Evolutionary conservation across 129 eudicot species (phyloP), one percentile per base, ranked within the genome.

Genomic region (Helichrysum umbraculigerum): DNA sequence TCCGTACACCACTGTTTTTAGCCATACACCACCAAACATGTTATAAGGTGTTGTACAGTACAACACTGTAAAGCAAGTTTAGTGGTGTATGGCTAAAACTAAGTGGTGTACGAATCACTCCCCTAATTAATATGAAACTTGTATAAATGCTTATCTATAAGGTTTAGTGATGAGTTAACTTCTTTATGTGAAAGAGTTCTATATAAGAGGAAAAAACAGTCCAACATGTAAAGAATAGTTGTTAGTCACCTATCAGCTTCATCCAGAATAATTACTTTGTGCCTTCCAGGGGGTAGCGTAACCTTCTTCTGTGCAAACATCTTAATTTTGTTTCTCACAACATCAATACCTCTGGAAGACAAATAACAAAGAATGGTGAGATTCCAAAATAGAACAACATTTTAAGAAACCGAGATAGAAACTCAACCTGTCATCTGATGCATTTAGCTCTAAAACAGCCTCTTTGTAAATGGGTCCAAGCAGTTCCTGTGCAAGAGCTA

Each of bases 301-400:
- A 94, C 98, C 80, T 88, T 91, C 86, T 91, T 91, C 74, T 94
- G 98, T 37, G 98, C 93, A 78, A 90, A 93, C 98, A 90, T 93
- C 92, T 93, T 90, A 64, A 93, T 90, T 83, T 93, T 93, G 87
- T 93, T 93, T 81, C 98, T 93, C 58, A 93, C 97, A 37, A 93
- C 97, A 81, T 91, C 96, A 82, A 94, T 94, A 2, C 98, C 96
- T 74, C 97, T 94, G 84, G 10, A 66, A 16, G 22, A 15, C 16
- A 68, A 20, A 42, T 32, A 47, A 44, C 22, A 64, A 21, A 65
- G 1, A 12, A 56, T 7, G 51, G 25, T 66, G 54, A 68, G 32
- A 12, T 56, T 42, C 16, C 34, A 37, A 21, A 14, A 51, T 7
- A 17, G 6, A 28, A 30, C 63, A 8, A 25, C 4, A 7, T 17